Evolutionary conservation across 169 alveolate genomes (phyloP).

Genomic region (Theileria parva): DNA sequence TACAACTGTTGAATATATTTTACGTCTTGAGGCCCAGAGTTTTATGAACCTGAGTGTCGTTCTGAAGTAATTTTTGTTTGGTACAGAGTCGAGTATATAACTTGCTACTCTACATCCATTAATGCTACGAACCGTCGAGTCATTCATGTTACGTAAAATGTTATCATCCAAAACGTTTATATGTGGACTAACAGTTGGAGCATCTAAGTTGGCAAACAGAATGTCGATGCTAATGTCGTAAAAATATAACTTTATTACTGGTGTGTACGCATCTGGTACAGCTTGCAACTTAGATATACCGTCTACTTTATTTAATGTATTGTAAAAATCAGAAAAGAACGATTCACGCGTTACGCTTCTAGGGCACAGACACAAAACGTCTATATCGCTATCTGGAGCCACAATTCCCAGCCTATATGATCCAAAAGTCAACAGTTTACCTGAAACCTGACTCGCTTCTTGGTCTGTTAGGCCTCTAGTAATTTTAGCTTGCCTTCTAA

Average conservation of each 20-base stretch:
- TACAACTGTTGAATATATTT: slow-evolving; percentile 96
- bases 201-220: slow-evolving; percentile 91
- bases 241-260: slow-evolving; percentile 91
- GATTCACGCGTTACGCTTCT: slow-evolving; percentile 91
- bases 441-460: slow-evolving; percentile 88
- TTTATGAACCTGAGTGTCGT: slow-evolving; percentile 92
- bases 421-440: slow-evolving; percentile 92
- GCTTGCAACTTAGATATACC: slow-evolving; percentile 90
- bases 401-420: slow-evolving; percentile 96
- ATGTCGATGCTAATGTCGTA: slow-evolving; percentile 95
- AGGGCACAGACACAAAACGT: slow-evolving; percentile 97
- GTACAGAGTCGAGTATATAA: slow-evolving; percentile 89
- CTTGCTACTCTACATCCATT: slow-evolving; percentile 97
- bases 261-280: slow-evolving; percentile 96
- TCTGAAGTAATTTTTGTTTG: slow-evolving; percentile 89
- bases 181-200: slow-evolving; percentile 79
- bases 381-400: slow-evolving; percentile 97
- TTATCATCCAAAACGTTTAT: slow-evolving; percentile 82
- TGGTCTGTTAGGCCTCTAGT: slow-evolving; percentile 82
- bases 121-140: slow-evolving; percentile 85
- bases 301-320: slow-evolving; percentile 86
- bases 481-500: slow-evolving; percentile 70
- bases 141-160: slow-evolving; percentile 82
- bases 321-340: slow-evolving; percentile 87
- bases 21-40: slow-evolving; percentile 97